Percentiles rank a stretch among this genome's conserved stretches.
Evolutionary conservation across 1,139 yeast genomes (phyloP).

Genomic region (Yamadazyma dushanensis): DNA sequence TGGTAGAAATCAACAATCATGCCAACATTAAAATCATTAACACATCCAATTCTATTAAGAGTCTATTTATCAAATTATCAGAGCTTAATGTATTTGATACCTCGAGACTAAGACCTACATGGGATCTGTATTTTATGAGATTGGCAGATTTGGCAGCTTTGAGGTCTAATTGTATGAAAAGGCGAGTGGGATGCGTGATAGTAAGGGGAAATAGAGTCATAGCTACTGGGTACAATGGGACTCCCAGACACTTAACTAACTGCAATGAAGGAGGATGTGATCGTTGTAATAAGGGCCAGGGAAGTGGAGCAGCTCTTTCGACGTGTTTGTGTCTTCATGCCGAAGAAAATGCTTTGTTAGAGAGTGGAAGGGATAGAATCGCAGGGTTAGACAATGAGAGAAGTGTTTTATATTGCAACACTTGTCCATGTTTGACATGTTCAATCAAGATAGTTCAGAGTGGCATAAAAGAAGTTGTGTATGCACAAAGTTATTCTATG

Average conservation of each 20-base stretch:
- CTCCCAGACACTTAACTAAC: conserved; percentile 83
- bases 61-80: conserved; percentile 51
- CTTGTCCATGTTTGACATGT: conserved; percentile 97
- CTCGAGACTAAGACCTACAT: conserved; percentile 79
- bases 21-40: conserved; percentile 67
- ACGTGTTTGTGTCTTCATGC: conserved; percentile 96
- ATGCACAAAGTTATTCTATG: conserved; percentile 91
- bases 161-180: conserved; percentile 93
- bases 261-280: conserved; percentile 96
- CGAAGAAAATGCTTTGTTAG: conserved; percentile 92
- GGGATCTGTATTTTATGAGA: conserved; percentile 96
- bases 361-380: conserved; percentile 88
- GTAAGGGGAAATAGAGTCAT: conserved; percentile 84
- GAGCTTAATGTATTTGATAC: conserved; percentile 55
- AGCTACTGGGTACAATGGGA: conserved; percentile 97
- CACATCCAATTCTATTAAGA: conserved; percentile 47
- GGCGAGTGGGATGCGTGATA: conserved; percentile 94
- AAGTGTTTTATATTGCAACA: conserved; percentile 86
- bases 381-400: conserved; percentile 21
- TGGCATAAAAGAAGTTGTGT: conserved; percentile 91
- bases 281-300: conserved; percentile 75
- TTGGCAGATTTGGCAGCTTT: conserved; percentile 91
- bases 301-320: conserved; percentile 59
- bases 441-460: conserved; percentile 91
- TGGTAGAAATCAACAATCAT: conserved; percentile 53